A percentile compares a stretch with the other conserved stretches of the same genome.
These are phyloP conservation scores for Sarcomyxa edulis DNA, from an alignment of 768 basidiomycete species.

Conservation along the genomic window DNA sequence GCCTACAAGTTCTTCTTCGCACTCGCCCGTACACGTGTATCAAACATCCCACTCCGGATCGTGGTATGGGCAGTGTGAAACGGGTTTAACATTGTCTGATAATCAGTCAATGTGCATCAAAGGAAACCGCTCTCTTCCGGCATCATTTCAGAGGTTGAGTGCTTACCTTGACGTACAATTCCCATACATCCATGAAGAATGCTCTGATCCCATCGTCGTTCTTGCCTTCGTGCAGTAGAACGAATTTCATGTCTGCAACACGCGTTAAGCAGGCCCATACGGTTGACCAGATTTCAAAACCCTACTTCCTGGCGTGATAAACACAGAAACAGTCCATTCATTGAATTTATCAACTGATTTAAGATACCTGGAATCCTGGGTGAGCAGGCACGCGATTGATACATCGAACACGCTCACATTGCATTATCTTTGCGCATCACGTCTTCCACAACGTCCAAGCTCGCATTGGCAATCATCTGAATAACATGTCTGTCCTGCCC, in stretches of 20 bases:
- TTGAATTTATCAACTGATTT: conserved; percentile 97
- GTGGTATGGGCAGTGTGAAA: conserved; percentile 88
- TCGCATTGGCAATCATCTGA: conserved; percentile 98
- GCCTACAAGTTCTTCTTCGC: conserved; percentile 76
- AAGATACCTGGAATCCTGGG: conserved; percentile 65
- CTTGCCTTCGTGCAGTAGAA: conserved; percentile 90
- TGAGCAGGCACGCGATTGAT: conserved; percentile 7
- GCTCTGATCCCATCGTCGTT: conserved; percentile 94
- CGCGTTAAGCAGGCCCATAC: conserved; percentile 13
- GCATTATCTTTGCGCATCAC: conserved; percentile 75
- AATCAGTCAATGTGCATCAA: conserved; percentile 8
- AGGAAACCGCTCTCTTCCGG: no score
- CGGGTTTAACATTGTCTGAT: conserved; percentile 86
- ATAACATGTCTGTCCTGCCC: conserved; percentile 91
- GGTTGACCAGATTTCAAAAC: not conserved
- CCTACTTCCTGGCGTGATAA: conserved; percentile 90
- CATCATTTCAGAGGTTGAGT: not conserved
- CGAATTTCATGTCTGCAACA: conserved; percentile 83
- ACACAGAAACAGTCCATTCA: conserved; percentile 97
- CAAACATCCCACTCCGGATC: conserved; percentile 80
- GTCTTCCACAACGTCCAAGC: conserved; percentile 93
- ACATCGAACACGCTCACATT: conserved; percentile 51
- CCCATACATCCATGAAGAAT: conserved; percentile 97
- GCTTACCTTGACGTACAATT: conserved; percentile 90
- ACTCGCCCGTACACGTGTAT: conserved; percentile 75